phyloP scores from a whole-genome alignment of 345 rosid species.

The Lumnitzera littorea region DNA sequence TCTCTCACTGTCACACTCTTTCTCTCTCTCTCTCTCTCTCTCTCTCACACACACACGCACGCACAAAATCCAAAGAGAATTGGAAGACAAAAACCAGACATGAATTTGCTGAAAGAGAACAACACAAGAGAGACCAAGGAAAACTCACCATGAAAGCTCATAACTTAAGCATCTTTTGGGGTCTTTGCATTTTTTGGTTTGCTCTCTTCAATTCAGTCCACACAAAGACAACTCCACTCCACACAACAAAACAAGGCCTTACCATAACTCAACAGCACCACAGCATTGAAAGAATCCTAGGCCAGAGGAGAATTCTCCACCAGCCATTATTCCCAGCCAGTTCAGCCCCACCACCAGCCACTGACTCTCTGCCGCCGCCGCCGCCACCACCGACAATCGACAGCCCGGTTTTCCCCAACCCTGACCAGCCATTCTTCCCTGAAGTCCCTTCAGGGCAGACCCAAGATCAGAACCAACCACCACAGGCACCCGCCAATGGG shows the following conservation, averaged over 20 bases:
- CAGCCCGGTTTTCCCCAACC: conserved; percentile 26
- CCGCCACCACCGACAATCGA: conserved; percentile 33
- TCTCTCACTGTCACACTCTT: conserved; percentile 5
- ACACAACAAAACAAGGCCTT: neutral
- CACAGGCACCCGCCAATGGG: conserved; percentile 49
- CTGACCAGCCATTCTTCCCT: conserved; percentile 89
- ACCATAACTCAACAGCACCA: neutral
- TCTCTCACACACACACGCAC: neutral
- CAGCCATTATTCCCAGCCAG: conserved; percentile 74
- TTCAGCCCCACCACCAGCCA: conserved; percentile 46
- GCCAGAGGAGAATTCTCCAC: conserved; percentile 66
- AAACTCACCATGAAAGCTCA: conserved; percentile 52
- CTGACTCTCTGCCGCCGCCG: conserved; percentile 18
- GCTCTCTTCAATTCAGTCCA: neutral
- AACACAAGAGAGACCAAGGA: conserved; percentile 23
- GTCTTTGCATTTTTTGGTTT: neutral
- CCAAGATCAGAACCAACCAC: conserved; percentile 40
- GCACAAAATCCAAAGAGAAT: no score
- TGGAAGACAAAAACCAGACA: conserved; percentile 15
- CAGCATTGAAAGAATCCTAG: no score
- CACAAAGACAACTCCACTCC: neutral
- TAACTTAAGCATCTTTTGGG: conserved; percentile 19
- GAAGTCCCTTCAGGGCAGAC: conserved; percentile 50
- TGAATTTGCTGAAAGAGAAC: conserved; percentile 38
- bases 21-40: conserved; percentile 13